Conservation (phyloP, 208 protist genomes). For the Wallacemonas sp. region DNA sequence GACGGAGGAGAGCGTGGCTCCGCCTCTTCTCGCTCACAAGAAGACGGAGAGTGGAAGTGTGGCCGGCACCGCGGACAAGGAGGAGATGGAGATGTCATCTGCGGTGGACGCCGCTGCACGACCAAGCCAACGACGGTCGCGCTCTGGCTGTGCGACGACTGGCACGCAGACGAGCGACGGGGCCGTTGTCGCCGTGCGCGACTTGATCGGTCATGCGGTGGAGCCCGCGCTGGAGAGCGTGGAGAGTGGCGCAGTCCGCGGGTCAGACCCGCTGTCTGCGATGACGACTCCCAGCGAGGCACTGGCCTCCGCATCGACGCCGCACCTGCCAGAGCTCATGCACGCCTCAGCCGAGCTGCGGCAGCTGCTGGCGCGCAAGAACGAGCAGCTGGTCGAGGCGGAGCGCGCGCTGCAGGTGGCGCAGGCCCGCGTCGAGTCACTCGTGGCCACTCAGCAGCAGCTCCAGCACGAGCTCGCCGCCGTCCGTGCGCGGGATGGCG, state of each 20-base stretch:
- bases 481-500: constrained; percentile 8
- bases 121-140: no score
- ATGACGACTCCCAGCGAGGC: no score
- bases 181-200: neutral
- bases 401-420: neutral
- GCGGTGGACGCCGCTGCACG: no score
- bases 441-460: constrained; percentile 12
- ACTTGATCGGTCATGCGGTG: neutral
- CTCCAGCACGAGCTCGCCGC: constrained; percentile 13
- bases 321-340: neutral
- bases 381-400: constrained; percentile 15
- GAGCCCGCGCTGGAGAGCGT: no score
- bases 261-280: no score
- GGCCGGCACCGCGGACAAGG: neutral
- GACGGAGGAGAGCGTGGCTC: neutral
- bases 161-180: neutral
- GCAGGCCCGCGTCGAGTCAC: constrained; percentile 8
- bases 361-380: constrained; percentile 24
- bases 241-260: no score
- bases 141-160: no score
- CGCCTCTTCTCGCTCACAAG: no score
- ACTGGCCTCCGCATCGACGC: no score
- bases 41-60: no score
- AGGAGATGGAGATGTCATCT: no score
- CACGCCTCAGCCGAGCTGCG: constrained; percentile 24